Evolutionary conservation across 1,139 yeast genomes (phyloP), one percentile per base, ranked within the genome.

Genomic region (Candida glucosophila): DNA sequence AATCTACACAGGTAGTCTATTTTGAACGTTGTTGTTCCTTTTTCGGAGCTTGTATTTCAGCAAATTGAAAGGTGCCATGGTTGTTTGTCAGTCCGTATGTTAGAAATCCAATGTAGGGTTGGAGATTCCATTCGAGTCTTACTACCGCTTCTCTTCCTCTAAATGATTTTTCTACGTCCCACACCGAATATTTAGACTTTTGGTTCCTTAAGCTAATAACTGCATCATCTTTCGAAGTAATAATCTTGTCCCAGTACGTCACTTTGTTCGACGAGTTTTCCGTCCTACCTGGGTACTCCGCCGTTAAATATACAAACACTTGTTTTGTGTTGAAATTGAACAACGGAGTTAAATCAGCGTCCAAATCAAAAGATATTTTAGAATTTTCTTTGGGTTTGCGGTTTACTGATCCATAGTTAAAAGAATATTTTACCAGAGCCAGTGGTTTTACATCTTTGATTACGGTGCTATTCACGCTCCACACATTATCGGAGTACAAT

Each of bases 311-410:
- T 4, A 80, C 81, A 48, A 90, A 88, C 12, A 90, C 74, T 52
- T 90, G 98, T 47, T 90, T 90, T 8, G 98, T 90, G 55, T 90
- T 90, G 96, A 97, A 90, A 52, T 82, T 86, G 68, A 88, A 88
- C 30, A 90, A 62, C 2, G 86, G 76, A 1, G 80, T 50, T 40
- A 90, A 57, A 39, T 64, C 70, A 2, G 67, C 69, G 6, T 73
- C 73, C 30, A 90, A 58, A 47, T 85, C 95, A 45, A 88, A 86
- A 11, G 56, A 57, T 22, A 86, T 53, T 43, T 71, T 72, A 29
- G 80, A 68, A 47, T 86, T 86, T 44, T 90, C 96, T 55, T 83
- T 88, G 23, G 86, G 77, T 34, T 69, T 70, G 24, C 80, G 73
- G 33, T 68, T 67, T 3, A 57, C 54, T 3, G 93, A 75, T 1